Evolutionary conservation across 2,329 filamentous ascomycete genomes (phyloP).

Genomic region (Fusarium hostae): DNA sequence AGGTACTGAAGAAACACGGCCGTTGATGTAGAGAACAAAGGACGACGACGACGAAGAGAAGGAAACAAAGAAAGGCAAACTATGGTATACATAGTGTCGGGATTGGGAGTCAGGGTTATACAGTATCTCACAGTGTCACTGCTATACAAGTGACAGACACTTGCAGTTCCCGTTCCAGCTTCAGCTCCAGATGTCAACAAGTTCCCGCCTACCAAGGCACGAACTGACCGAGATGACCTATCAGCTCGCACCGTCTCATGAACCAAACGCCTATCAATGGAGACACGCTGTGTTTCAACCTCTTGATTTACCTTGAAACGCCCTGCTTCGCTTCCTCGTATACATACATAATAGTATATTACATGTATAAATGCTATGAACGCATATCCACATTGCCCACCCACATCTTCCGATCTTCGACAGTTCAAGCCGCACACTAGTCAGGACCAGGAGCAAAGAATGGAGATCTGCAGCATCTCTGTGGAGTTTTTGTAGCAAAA

Average conservation of each 20-base stretch:
- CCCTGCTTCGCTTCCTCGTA: background rate
- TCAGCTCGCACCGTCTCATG: conserved; percentile 8
- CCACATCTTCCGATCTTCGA: conserved; percentile 12
- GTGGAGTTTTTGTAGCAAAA: background rate
- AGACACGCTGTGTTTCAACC: conserved; percentile 25
- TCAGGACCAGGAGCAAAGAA: conserved; percentile 2
- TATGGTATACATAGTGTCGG: conserved; percentile 5
- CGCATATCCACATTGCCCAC: conserved; percentile 1
- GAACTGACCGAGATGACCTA: background rate
- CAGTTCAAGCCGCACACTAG: background rate
- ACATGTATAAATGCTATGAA: conserved; percentile 2
- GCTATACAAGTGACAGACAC: conserved; percentile 15
- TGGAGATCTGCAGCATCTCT: conserved; percentile 16
- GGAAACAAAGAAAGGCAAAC: background rate
- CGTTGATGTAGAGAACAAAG: background rate
- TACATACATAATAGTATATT: background rate
- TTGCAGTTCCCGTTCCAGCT: background rate
- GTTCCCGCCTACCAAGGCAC: background rate
- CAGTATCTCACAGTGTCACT: conserved; percentile 37
- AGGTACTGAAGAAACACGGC: conserved; percentile 8
- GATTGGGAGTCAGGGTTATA: conserved; percentile 9
- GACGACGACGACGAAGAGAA: background rate
- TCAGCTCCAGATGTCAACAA: background rate
- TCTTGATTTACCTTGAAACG: conserved; percentile 12
- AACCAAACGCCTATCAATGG: conserved; percentile 23